Conservation (phyloP, 2,329 filamentous ascomycete genomes). For the Fusarium veterinarium region DNA sequence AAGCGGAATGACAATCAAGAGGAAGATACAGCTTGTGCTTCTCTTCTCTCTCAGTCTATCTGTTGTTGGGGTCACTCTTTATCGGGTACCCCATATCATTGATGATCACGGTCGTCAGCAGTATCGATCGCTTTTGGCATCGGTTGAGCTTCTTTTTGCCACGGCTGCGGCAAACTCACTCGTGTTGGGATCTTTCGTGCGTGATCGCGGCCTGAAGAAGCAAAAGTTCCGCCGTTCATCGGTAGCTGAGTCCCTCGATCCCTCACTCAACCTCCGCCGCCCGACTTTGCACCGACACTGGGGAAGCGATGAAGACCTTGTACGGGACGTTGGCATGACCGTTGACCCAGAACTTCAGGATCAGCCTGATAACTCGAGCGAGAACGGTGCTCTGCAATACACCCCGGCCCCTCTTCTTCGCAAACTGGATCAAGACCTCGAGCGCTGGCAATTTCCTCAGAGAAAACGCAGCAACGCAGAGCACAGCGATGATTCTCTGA, state of each 20-base stretch:
- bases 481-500: conserved; percentile 59
- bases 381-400: conserved; percentile 47
- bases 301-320: conserved; percentile 93
- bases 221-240: conserved; percentile 79
- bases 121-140: conserved; percentile 88
- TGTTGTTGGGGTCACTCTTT: conserved; percentile 82
- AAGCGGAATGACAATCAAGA: conserved; percentile 79
- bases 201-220: conserved; percentile 92
- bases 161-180: conserved; percentile 88
- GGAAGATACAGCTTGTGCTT: conserved; percentile 81
- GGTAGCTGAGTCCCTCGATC: conserved; percentile 71
- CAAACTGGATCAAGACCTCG: conserved; percentile 52
- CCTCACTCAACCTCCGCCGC: conserved; percentile 52
- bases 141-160: conserved; percentile 89
- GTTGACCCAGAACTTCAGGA: conserved; percentile 65
- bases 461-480: conserved; percentile 52
- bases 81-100: conserved; percentile 84
- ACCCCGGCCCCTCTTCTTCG: conserved; percentile 52
- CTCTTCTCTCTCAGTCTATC: conserved; percentile 88
- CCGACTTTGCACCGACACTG: conserved; percentile 73
- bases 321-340: conserved; percentile 80
- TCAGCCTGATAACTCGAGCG: conserved; percentile 43
- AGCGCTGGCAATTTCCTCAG: conserved; percentile 61
- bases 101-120: conserved; percentile 78
- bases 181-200: conserved; percentile 90